Evolutionary conservation across 179 eudicot genomes (phyloP), one percentile per base, ranked within the genome.

Genomic region (Spinacia oleracea): DNA sequence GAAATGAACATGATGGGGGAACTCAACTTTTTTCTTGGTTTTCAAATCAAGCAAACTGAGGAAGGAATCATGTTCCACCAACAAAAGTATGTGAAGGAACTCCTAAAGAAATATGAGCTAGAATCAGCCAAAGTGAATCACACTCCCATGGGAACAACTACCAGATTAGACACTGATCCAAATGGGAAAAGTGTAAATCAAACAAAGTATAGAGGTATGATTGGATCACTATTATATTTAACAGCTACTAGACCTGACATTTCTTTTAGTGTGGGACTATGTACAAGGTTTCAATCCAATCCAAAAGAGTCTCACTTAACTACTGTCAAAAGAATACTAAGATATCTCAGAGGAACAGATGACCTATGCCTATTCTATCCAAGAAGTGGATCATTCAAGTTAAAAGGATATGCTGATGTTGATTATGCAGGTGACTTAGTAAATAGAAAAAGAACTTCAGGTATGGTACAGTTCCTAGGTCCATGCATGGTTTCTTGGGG

Each of bases 251-350:
- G 38, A 4, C 38, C 72, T 0, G 27, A 42, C 15, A 69, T 69
- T 6, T 3, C 43, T 23, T 42, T 35, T 69, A 69, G 32, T 69
- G 72, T 69, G 1, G 42, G 72, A n/a, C 1, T 69, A 6, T 69
- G 72, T 42, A 53, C 51, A 4, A 9, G 27, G 21, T 69, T 40
- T 11, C 72, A 69, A 42, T n/a, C 72, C 4, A 16, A 35, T 42
- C 72, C 72, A 4, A 69, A 69, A 5, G 72, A 69, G 40, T 69
- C 72, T 0, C 72, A 69, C n/a, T 69, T 69, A 4, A 9, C 15
- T 2, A 15, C 29, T 9, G 51, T 42, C 1, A 69, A 40, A 11
- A 40, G 72, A 6, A 38, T 69, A 6, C n/a, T 69, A 2, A 40
- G 72, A 21, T 42, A 69, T 14, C 10, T 69, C 3, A 42, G 18